Evolutionary conservation across 805 yeast genomes (phyloP).

Genomic region (Komagataella ulmi): DNA sequence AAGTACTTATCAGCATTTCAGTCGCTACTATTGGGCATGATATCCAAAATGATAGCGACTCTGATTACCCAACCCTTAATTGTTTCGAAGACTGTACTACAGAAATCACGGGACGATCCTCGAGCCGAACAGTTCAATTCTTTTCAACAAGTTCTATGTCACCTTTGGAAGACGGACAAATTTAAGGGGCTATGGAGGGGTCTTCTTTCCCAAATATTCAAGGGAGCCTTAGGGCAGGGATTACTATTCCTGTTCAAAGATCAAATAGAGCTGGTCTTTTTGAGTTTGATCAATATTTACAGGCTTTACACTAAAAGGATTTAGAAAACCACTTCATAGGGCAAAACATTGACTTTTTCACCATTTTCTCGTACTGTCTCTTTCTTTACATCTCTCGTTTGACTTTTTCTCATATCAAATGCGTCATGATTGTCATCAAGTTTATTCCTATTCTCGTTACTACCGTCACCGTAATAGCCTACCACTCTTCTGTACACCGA

Average conservation of each 20-base stretch:
- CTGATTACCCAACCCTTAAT: slow-evolving; percentile 74
- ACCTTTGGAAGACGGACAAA: slow-evolving; percentile 55
- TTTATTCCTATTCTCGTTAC: slow-evolving; percentile 26
- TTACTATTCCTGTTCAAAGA: slow-evolving; percentile 72
- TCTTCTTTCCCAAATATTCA: slow-evolving; percentile 61
- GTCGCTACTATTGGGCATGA: slow-evolving; percentile 62
- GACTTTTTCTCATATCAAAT: slow-evolving; percentile 67
- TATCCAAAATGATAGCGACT: slow-evolving; percentile 73
- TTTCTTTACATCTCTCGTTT: slow-evolving; percentile 39
- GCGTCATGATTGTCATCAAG: slow-evolving; percentile 70
- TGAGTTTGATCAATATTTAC: slow-evolving; percentile 3
- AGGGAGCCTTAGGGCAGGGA: slow-evolving; percentile 80
- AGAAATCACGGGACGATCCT: slow-evolving; percentile 24
- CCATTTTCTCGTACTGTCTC: slow-evolving; percentile 52
- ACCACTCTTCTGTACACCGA: slow-evolving; percentile 76
- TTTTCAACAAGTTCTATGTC: slow-evolving; percentile 50
- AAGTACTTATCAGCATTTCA: slow-evolving; percentile 41
- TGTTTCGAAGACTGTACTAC: slow-evolving; percentile 74
- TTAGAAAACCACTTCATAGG: slow-evolving; percentile 53
- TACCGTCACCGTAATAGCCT: slow-evolving; percentile 62
- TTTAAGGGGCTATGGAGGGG: slow-evolving; percentile 64
- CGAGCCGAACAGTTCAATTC: slow-evolving; percentile 28
- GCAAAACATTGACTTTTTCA: slow-evolving; percentile 41
- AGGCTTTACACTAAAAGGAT: background rate
- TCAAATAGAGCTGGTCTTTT: slow-evolving; percentile 23